Base-by-base conservation (phyloP, 768 basidiomycete species). In the Infundibulicybe gibba region DNA sequence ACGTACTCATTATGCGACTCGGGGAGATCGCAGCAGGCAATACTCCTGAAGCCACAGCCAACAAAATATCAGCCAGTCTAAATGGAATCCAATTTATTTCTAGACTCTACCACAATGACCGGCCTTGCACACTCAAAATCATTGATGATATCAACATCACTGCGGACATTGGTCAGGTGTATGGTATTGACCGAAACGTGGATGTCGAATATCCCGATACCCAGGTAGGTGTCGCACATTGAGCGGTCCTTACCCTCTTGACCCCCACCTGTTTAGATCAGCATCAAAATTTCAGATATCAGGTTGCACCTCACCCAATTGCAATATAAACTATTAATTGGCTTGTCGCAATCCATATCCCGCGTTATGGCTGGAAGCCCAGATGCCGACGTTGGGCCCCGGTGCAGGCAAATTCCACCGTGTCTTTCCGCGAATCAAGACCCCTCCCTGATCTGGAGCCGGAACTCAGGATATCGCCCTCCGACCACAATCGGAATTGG, bases 11-110 rank as follows among this genome's bases (percentile, higher is more conserved):
- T 6, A 77, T 97, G 65, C 79, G 87, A 43, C 80, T 99, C 0
- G 97, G 97, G 35, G 90, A 95, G 66, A 87, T 98, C 40, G 77
- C 72, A 15, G 94, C 94, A 14, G 77, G 71, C 46, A 99, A 99
- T 62, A 67, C 71, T 20, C 90, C 85, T 54, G 74, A 84, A 35
- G 70, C 71, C 17, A 59, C 67, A 40, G 66, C 68, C 33, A 84
- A 79, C 55, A 84, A 72, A 44, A 86, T 83, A 41, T 69, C 71
- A 3, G 94, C 94, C 14, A 84, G 85, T 52, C 75, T 99, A 33
- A 75, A 71, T 34, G 93, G 94, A 13, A 85, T 98, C 30, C 88
- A 89, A 55, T 76, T 98, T 21, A 74, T 85, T 12, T 94, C 94
- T 15, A 79, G 75, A 34, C 66, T 88, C 35, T 67, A 76, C 52